Evolutionary conservation across 2,329 filamentous ascomycete genomes (phyloP), one percentile per base, ranked within the genome.

Genomic region (Orbilia oligospora): DNA sequence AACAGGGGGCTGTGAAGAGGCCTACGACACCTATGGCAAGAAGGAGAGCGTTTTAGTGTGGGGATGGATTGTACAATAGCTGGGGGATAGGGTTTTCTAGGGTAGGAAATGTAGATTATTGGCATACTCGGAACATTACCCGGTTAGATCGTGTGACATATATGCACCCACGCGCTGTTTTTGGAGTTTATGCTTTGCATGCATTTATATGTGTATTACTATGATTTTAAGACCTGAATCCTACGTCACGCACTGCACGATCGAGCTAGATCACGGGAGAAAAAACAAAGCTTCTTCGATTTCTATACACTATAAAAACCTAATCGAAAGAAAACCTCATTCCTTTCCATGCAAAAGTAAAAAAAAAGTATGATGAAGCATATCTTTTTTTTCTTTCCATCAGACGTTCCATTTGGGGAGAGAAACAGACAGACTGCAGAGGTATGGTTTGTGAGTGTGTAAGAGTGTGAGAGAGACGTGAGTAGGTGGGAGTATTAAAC

Each of bases 1-100:
- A 80, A 63, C 69, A 72, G 38, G 81, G 81, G 0, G 81, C 81
- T 30, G 82, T 82, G 5, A 82, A 82, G 72, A 80, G 82, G 58
- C 82, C 81, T 38, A 78, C 73, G 33, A 82, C 82, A 24, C 82
- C 82, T 9, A 78, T 75, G 71, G 79, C 55, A 18, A 73, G 81
- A 36, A 80, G 81, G 71, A 80, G 80, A 61, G 81, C 81, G 33
- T 82, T 82, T 72, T 82, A 79, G 55, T 33, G 67, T 71, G 41
- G 27, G 27, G 3, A 30, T 36, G 16, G 5, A 22, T 48, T 46
- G 41, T 70, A 48, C 20, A 24, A 71, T 64, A 68, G 9, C 41
- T 61, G 48, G 58, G 44, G 18, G 49, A 51, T 46, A 49, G 44
- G 69, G 36, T 44, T 48, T 41, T 16, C 20, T 68, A 53, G 67